Evolutionary conservation across 116 monocot species (phyloP).

Genomic region (Dioscorea cayenensis): DNA sequence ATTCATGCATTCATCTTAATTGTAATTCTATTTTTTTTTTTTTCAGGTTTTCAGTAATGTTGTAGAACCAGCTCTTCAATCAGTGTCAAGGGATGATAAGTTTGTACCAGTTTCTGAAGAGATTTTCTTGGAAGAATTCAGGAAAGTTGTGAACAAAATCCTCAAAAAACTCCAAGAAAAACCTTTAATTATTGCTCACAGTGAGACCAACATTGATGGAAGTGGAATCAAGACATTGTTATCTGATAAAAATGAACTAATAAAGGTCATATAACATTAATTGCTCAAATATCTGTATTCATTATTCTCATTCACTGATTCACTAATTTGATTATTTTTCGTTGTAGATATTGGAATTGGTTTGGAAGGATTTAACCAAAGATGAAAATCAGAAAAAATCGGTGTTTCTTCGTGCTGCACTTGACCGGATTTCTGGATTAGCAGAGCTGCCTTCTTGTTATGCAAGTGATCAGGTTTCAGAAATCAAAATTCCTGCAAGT

Average conservation of each 20-base stretch:
- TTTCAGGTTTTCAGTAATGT: constrained; percentile 48
- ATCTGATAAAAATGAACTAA: constrained; percentile 64
- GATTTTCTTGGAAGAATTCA: constrained; percentile 49
- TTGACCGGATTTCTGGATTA: constrained; percentile 52
- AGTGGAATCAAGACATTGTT: constrained; percentile 54
- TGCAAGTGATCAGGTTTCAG: constrained; percentile 41
- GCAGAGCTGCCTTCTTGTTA: constrained; percentile 60
- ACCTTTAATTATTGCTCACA: constrained; percentile 83
- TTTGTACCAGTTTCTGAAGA: constrained; percentile 42
- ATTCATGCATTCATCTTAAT: background rate
- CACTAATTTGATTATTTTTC: background rate
- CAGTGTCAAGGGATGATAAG: constrained; percentile 16
- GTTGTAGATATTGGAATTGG: constrained; percentile 43
- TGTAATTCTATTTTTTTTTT: background rate
- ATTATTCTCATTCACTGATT: background rate
- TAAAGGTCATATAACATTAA: constrained; percentile 34
- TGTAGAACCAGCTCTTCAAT: constrained; percentile 47
- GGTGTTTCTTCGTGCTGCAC: constrained; percentile 41
- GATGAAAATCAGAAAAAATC: constrained; percentile 28
- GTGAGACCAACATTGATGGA: constrained; percentile 72
- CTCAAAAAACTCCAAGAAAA: constrained; percentile 35
- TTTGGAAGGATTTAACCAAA: constrained; percentile 55
- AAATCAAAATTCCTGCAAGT: background rate
- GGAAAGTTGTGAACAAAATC: constrained; percentile 39
- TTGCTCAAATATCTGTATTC: background rate